These are phyloP conservation scores for Ophiocordyceps unilateralis DNA, from an alignment of 2,329 filamentous ascomycete species.

Conservation along the genomic window DNA sequence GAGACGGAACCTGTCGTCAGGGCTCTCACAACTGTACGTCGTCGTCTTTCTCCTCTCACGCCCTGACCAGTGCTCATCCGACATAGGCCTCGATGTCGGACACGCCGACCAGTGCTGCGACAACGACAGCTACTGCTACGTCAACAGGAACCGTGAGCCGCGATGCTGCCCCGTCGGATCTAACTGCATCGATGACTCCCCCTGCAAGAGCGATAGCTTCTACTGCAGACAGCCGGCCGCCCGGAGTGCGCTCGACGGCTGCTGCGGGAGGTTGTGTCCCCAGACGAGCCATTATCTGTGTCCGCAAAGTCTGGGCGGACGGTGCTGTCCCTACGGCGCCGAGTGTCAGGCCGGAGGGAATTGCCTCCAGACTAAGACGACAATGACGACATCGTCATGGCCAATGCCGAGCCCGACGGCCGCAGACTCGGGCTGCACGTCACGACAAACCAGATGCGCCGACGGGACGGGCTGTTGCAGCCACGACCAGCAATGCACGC, in stretches of 20 bases:
- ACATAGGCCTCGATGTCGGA: conserved; percentile 24
- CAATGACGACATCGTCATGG: conserved; percentile 9
- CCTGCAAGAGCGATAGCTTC: conserved; percentile 16
- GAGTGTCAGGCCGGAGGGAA: conserved; percentile 19
- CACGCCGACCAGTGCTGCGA: conserved; percentile 21
- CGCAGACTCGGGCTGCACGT: conserved; percentile 25
- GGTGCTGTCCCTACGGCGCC: conserved; percentile 30
- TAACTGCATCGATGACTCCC: conserved; percentile 19
- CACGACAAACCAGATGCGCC: conserved; percentile 24
- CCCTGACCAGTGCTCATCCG: neutral
- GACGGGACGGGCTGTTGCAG: conserved; percentile 33
- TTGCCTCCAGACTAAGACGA: conserved; percentile 17
- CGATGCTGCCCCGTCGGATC: conserved; percentile 26
- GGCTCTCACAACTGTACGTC: conserved; percentile 15
- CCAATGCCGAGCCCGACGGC: conserved; percentile 11
- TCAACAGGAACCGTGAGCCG: conserved; percentile 14
- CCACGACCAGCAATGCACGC: conserved; percentile 23
- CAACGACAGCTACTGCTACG: conserved; percentile 27
- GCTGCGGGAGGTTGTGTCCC: conserved; percentile 23
- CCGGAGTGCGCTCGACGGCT: conserved; percentile 13
- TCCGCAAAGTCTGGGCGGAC: conserved; percentile 22
- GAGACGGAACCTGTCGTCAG: conserved; percentile 10
- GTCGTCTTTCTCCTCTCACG: neutral
- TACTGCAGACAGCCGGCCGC: conserved; percentile 12
- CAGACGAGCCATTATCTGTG: conserved; percentile 26